These are phyloP conservation scores for Candida cerambycidarum DNA, from an alignment of 805 yeast species.

Conservation along the genomic window DNA sequence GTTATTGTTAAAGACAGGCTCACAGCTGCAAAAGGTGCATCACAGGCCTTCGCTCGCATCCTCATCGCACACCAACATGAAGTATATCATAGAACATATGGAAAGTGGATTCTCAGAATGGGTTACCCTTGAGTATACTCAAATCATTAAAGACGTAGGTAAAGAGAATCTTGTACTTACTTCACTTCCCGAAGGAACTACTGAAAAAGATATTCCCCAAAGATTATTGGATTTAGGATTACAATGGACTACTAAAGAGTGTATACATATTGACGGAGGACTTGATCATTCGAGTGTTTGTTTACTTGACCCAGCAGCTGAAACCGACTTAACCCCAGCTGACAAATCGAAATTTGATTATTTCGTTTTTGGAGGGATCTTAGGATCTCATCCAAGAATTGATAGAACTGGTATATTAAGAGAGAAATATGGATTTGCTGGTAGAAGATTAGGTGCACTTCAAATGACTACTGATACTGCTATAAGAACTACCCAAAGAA, in stretches of 20 bases:
- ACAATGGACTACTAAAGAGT: constrained; percentile 80
- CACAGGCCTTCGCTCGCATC: too few relatives aligned
- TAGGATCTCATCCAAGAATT: constrained; percentile 91
- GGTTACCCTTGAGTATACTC: constrained; percentile 86
- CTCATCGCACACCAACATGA: constrained; percentile 45
- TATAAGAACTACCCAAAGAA: constrained; percentile 82
- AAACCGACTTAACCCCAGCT: constrained; percentile 64
- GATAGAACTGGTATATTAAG: constrained; percentile 92
- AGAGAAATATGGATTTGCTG: constrained; percentile 75
- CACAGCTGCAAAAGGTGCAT: too few relatives aligned
- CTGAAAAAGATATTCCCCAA: constrained; percentile 62
- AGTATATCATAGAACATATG: constrained; percentile 95
- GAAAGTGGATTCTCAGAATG: constrained; percentile 95
- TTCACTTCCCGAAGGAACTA: constrained; percentile 67
- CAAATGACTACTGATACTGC: constrained; percentile 99
- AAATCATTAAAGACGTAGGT: constrained; percentile 83
- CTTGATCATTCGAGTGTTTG: constrained; percentile 58
- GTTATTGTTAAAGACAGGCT: too few relatives aligned
- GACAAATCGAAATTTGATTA: constrained; percentile 72
- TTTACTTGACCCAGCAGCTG: constrained; percentile 86
- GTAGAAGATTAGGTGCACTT: constrained; percentile 80
- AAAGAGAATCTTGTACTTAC: constrained; percentile 69
- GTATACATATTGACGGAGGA: constrained; percentile 53
- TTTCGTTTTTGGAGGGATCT: constrained; percentile 94
- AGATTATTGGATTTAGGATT: constrained; percentile 59